Evolutionary conservation across 2,329 filamentous ascomycete species (phyloP), one percentile per base, ranked within the genome.

Genomic region (Aspergillus pseudonomiae): DNA sequence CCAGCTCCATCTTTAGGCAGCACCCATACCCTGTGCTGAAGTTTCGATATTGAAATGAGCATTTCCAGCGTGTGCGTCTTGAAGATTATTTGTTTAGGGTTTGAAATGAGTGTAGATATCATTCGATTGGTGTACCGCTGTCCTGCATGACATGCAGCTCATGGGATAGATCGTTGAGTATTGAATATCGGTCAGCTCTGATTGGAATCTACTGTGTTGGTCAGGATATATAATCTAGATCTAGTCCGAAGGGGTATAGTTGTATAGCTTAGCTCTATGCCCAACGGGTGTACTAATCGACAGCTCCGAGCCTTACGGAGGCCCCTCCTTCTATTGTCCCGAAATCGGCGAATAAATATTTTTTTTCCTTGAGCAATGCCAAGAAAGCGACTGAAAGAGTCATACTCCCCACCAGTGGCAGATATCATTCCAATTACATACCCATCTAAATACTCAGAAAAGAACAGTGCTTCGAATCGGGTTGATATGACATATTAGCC

Each of bases 311-410:
- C 26, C 26, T 28, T 28, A 28, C 26, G 26, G 26, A 28, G 1
- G 26, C n/a, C 21, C 11, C 14, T 28, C 7, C 21, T 26, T 32
- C 21, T 52, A 9, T n/a, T 24, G 11, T 34, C 52, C 52, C 52
- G 52, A 54, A 21, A 12, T 54, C 52, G 52, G 52, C 32, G 52
- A 36, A 54, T 39, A 36, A 24, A 19, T 39, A 39, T 19, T 39
- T 46, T 59, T 59, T 46, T 59, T 56, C 46, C 46, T 60, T 54
- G 58, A 12, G 36, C 46, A 54, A 60, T 59, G 66, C 64, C 62
- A 66, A 68, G 65, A 43, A 56, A 52, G n/a, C 11, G n/a, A 39
- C 2, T 43, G 16, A 14, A 58, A 59, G 57, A 64, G 59, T 68
- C 65, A 65, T 61, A 58, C 48, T 39, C 14, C 58, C 45, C 43